A percentile compares a stretch with the other conserved stretches of the same genome.
phyloP scores from a whole-genome alignment of 257 asterid species.

The Anisodus tanguticus region DNA sequence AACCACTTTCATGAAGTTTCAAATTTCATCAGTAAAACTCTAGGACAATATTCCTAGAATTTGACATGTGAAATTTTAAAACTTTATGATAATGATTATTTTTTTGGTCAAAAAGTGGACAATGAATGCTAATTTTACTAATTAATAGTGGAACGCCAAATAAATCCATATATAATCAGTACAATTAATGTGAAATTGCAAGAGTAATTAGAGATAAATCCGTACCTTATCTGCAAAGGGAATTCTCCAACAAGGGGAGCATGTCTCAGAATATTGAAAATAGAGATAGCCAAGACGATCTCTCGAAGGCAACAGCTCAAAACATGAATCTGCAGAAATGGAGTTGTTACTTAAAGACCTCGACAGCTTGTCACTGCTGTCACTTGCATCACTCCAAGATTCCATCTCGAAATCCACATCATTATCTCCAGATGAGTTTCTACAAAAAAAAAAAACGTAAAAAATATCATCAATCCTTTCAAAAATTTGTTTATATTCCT shows the following conservation, averaged over 20 bases:
- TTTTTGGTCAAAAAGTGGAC: background rate
- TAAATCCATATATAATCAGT: background rate
- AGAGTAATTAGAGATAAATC: background rate
- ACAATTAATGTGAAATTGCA: background rate
- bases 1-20: background rate
- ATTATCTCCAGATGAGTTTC: slow-evolving; percentile 20
- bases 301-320: slow-evolving; percentile 26
- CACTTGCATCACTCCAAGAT: slow-evolving; percentile 35
- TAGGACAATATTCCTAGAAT: too few relatives aligned
- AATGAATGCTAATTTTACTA: background rate
- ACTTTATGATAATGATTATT: background rate
- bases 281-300: slow-evolving; percentile 39
- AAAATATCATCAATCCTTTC: too few relatives aligned
- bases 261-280: slow-evolving; percentile 36
- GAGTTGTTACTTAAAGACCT: slow-evolving; percentile 37
- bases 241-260: slow-evolving; percentile 41
- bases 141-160: background rate
- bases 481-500: too few relatives aligned
- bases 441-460: background rate
- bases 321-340: slow-evolving; percentile 26
- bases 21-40: too few relatives aligned
- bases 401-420: slow-evolving; percentile 23
- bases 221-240: slow-evolving; percentile 42
- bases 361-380: slow-evolving; percentile 32
- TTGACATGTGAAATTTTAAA: background rate